Conservation (phyloP, 1,139 yeast genomes). For the Blastobotrys illinoisensis region DNA sequence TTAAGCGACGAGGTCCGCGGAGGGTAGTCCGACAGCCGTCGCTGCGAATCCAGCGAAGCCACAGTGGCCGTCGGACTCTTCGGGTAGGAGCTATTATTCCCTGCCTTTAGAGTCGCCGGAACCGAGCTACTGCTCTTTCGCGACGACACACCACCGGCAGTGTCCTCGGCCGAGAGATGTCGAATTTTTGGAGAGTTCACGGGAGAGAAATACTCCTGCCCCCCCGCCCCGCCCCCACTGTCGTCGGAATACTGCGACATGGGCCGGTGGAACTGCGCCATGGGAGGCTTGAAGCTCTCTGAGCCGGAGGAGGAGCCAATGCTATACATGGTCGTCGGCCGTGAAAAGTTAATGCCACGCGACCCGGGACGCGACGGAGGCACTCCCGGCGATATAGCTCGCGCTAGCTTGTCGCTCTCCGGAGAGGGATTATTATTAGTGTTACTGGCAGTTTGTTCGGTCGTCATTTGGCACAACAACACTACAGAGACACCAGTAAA, state of each 20-base stretch:
- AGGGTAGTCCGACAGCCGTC: not conserved
- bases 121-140: not conserved
- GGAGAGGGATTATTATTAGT: not conserved
- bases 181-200: constrained; percentile 5
- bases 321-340: constrained; percentile 24
- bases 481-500: no score
- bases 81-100: not conserved
- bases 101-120: not conserved
- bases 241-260: not conserved
- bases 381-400: not conserved
- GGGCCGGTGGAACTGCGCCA: not conserved
- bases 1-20: not conserved
- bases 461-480: not conserved
- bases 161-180: constrained; percentile 8
- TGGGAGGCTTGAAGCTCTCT: not conserved
- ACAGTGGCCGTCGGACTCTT: not conserved
- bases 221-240: not conserved
- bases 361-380: constrained; percentile 14
- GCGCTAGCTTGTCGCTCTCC: not conserved
- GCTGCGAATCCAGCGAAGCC: not conserved
- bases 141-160: constrained; percentile 1
- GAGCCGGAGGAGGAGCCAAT: constrained; percentile 6
- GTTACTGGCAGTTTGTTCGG: not conserved
- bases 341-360: constrained; percentile 21
- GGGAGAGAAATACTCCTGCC: not conserved